Conservation (phyloP, 2,329 filamentous ascomycete species). For the Leptographium lundbergii region DNA sequence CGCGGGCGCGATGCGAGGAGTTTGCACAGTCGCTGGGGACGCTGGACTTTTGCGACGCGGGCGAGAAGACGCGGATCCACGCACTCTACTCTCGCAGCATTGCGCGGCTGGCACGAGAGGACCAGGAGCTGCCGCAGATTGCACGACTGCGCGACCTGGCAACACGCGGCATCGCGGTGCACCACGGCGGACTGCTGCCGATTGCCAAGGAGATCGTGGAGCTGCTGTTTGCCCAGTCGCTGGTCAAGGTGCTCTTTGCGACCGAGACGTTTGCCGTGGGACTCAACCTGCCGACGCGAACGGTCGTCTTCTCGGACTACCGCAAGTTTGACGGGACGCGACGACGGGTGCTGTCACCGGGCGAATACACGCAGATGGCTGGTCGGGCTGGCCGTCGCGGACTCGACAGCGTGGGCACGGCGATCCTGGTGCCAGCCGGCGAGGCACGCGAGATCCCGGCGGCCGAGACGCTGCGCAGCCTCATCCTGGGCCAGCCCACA, state of each 20-base stretch:
- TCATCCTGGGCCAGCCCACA: slow-evolving; percentile 92
- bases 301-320: slow-evolving; percentile 94
- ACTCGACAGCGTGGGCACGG: slow-evolving; percentile 81
- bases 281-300: slow-evolving; percentile 85
- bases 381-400: slow-evolving; percentile 87
- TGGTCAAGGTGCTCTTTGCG: slow-evolving; percentile 94
- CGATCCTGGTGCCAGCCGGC: slow-evolving; percentile 80
- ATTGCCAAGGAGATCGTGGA: slow-evolving; percentile 98
- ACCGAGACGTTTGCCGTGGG: slow-evolving; percentile 99
- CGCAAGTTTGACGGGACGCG: slow-evolving; percentile 89
- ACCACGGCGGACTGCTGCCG: slow-evolving; percentile 85
- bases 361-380: slow-evolving; percentile 98
- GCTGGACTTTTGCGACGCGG: slow-evolving; percentile 84
- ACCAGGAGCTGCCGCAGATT: slow-evolving; percentile 84
- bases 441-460: slow-evolving; percentile 78
- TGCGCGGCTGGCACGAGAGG: slow-evolving; percentile 79
- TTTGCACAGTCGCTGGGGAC: slow-evolving; percentile 93
- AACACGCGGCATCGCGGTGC: slow-evolving; percentile 81
- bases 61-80: slow-evolving; percentile 92
- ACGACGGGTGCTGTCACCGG: slow-evolving; percentile 82
- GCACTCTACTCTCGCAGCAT: slow-evolving; percentile 96
- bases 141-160: slow-evolving; percentile 75
- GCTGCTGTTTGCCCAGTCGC: slow-evolving; percentile 84
- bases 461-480: slow-evolving; percentile 68
- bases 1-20: slow-evolving; percentile 93